phyloP scores from a whole-genome alignment of 495 filamentous ascomycete species.

The Penicillium atrosanguineum region DNA sequence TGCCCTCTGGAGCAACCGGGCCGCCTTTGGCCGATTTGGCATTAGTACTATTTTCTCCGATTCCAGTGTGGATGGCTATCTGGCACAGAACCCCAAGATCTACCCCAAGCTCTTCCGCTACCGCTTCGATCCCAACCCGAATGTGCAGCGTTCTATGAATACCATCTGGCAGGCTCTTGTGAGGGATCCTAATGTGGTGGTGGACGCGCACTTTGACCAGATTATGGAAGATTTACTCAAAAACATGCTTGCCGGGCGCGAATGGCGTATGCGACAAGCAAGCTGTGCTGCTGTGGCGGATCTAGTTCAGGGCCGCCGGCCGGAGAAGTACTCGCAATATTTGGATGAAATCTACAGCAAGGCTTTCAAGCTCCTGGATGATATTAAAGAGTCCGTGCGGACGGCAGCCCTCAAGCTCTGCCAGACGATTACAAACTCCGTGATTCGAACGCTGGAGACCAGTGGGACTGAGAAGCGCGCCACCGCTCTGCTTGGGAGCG shows the following conservation, averaged over 20 bases:
- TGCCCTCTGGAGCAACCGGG: constrained; percentile 90
- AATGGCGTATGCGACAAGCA: constrained; percentile 90
- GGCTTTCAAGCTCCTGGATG: constrained; percentile 79
- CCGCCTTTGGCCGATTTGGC: constrained; percentile 91
- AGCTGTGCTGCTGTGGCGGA: constrained; percentile 89
- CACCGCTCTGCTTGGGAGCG: constrained; percentile 72
- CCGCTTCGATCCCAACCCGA: constrained; percentile 88
- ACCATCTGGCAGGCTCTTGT: constrained; percentile 94
- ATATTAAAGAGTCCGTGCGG: constrained; percentile 90
- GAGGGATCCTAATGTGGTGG: constrained; percentile 70
- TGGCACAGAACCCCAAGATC: constrained; percentile 79
- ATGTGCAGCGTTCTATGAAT: constrained; percentile 92
- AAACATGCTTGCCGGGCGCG: constrained; percentile 73
- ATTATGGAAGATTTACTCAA: constrained; percentile 85
- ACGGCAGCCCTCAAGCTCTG: constrained; percentile 77
- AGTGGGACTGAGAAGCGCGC: constrained; percentile 69
- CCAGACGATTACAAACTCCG: constrained; percentile 72
- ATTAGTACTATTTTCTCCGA: constrained; percentile 88
- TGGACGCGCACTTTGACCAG: constrained; percentile 73
- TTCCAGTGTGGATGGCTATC: constrained; percentile 69
- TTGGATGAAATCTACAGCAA: constrained; percentile 79
- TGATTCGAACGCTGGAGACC: constrained; percentile 82
- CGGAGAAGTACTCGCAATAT: constrained; percentile 78
- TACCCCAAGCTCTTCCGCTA: constrained; percentile 95
- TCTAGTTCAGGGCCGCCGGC: constrained; percentile 70